These are phyloP conservation scores for Paramyrothecium roridum DNA, from an alignment of 2,329 filamentous ascomycete species.

Conservation along the genomic window DNA sequence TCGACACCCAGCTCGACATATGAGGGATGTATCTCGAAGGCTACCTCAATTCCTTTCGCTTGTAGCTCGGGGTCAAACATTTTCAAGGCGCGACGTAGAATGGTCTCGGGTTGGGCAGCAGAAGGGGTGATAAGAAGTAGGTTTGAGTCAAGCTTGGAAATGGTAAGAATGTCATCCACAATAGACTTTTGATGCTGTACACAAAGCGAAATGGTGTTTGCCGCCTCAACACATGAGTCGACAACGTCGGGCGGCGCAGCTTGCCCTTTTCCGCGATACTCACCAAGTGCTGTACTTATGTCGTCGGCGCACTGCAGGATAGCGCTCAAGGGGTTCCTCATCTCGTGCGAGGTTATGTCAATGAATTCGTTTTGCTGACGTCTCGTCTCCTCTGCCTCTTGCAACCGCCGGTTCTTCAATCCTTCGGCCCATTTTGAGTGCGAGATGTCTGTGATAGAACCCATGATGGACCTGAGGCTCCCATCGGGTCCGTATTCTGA, in stretches of 20 bases:
- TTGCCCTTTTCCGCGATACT: not conserved
- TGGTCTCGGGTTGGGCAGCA: constrained; percentile 59
- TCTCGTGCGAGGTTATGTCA: constrained; percentile 68
- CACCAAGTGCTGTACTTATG: constrained; percentile 45
- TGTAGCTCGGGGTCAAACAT: constrained; percentile 74
- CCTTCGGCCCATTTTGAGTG: constrained; percentile 40
- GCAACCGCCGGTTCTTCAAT: constrained; percentile 29
- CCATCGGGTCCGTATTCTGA: constrained; percentile 28
- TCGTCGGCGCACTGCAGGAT: constrained; percentile 72
- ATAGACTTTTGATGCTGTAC: constrained; percentile 76
- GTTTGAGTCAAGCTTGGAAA: constrained; percentile 72
- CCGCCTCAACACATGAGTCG: constrained; percentile 62
- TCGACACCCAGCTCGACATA: constrained; percentile 54
- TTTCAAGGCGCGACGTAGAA: constrained; percentile 63
- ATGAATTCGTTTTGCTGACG: constrained; percentile 64
- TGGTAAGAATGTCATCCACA: constrained; percentile 67
- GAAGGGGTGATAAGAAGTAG: constrained; percentile 68
- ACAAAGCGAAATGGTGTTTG: constrained; percentile 71
- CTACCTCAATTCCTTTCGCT: constrained; percentile 62
- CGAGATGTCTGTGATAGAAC: constrained; percentile 39
- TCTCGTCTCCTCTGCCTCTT: constrained; percentile 32
- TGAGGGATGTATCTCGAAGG: constrained; percentile 57
- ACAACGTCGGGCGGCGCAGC: constrained; percentile 35
- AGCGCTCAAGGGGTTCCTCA: constrained; percentile 68
- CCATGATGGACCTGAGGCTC: constrained; percentile 31